Percentiles rank a stretch among this genome's conserved stretches.
phyloP scores from a whole-genome alignment of 169 alveolate species.

The Eimeria falciformis region DNA sequence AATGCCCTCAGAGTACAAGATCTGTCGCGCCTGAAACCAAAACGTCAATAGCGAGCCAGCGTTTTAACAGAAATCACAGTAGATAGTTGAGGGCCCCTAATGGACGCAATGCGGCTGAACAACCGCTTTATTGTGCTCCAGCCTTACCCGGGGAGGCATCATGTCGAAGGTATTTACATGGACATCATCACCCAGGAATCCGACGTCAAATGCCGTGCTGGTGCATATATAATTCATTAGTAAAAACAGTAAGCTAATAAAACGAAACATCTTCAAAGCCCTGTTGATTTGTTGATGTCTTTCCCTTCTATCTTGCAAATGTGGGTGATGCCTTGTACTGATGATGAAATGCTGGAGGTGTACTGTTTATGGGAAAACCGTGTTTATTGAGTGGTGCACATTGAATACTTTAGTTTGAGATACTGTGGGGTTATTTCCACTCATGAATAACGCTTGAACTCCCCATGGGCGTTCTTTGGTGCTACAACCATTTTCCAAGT shows the following conservation, averaged over 20 bases:
- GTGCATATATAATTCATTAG: neutral
- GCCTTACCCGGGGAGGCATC: constrained; percentile 51
- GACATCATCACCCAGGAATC: neutral
- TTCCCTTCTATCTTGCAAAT: no score
- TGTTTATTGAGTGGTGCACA: no score
- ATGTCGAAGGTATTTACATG: constrained; percentile 29
- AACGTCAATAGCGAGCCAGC: neutral
- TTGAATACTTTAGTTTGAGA: no score
- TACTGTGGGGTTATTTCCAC: no score
- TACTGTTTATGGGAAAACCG: no score
- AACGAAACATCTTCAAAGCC: constrained; percentile 1
- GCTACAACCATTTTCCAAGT: no score
- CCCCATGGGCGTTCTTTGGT: no score
- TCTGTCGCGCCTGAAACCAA: constrained; percentile 68
- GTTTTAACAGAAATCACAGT: neutral
- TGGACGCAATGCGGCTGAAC: neutral
- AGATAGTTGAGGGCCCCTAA: neutral
- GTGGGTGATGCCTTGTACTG: no score
- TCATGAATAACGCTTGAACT: no score
- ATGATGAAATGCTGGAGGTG: no score
- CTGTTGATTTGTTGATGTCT: neutral
- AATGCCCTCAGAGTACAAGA: constrained; percentile 70
- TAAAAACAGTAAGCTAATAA: neutral
- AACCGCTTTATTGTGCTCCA: neutral
- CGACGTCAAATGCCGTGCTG: neutral